Evolutionary conservation across 169 alveolate species (phyloP).

Genomic region (Eimeria acervulina): DNA sequence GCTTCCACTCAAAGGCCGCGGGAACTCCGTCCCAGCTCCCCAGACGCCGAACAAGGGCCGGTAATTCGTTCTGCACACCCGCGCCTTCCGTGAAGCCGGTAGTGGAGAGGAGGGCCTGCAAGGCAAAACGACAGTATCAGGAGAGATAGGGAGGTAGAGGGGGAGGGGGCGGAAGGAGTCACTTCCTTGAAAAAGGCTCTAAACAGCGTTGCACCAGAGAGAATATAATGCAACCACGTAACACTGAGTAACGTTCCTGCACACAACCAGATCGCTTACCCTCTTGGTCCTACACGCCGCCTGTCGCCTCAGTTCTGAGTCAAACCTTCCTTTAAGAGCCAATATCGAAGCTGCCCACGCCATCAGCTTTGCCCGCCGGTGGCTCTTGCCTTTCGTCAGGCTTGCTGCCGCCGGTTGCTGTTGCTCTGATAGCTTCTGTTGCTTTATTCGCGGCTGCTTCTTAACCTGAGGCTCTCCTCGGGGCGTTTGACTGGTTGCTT

Average conservation of each 20-base stretch:
- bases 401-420: not conserved
- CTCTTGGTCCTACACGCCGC: conserved; percentile 27
- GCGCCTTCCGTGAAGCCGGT: conserved; percentile 73
- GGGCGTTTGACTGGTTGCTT: not conserved
- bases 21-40: conserved; percentile 30
- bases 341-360: conserved; percentile 57
- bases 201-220: no score
- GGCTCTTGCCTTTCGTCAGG: not conserved
- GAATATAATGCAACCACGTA: not conserved
- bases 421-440: not conserved
- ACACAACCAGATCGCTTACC: not conserved
- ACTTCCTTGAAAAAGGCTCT: no score
- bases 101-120: conserved; percentile 62
- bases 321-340: conserved; percentile 14
- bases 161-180: not conserved
- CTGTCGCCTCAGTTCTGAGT: not conserved
- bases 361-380: not conserved
- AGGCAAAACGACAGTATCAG: not conserved
- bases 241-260: not conserved
- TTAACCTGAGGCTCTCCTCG: not conserved
- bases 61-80: conserved; percentile 65
- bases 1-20: conserved; percentile 59
- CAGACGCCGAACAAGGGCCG: conserved; percentile 50
- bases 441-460: conserved; percentile 4
- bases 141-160: not conserved